These are phyloP conservation scores for Wallacemonas collosoma DNA, from an alignment of 208 protist genomes.

Conservation along the genomic window DNA sequence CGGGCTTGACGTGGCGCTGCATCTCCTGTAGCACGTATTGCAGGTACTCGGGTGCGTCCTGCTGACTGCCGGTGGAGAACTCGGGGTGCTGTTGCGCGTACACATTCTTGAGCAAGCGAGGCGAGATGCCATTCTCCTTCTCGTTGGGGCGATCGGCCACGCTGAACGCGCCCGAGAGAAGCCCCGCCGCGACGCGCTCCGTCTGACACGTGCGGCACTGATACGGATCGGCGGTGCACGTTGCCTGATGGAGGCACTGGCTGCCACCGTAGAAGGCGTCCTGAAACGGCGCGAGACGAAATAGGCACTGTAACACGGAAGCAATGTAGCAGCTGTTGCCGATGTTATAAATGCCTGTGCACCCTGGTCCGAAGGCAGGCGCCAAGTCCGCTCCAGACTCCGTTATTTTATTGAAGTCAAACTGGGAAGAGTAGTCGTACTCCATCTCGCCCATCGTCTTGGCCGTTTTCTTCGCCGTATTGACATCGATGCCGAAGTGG, in stretches of 20 bases:
- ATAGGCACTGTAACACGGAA: slow-evolving; percentile 95
- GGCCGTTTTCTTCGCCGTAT: slow-evolving; percentile 91
- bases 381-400: slow-evolving; percentile 85
- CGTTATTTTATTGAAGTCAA: slow-evolving; percentile 93
- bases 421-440: slow-evolving; percentile 96
- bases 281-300: slow-evolving; percentile 79
- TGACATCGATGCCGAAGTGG: slow-evolving; percentile 96
- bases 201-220: slow-evolving; percentile 84
- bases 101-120: slow-evolving; percentile 95
- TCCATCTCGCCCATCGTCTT: slow-evolving; percentile 97
- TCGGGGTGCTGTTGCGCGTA: slow-evolving; percentile 94
- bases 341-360: slow-evolving; percentile 95
- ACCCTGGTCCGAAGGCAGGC: slow-evolving; percentile 93
- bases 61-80: slow-evolving; percentile 95
- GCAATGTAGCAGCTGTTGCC: slow-evolving; percentile 98
- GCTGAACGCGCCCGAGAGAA: slow-evolving; percentile 93
- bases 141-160: slow-evolving; percentile 36
- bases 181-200: slow-evolving; percentile 91
- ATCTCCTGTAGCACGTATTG: slow-evolving; percentile 92
- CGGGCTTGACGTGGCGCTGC: slow-evolving; percentile 56
- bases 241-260: slow-evolving; percentile 48
- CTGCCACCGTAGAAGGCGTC: slow-evolving; percentile 63
- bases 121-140: slow-evolving; percentile 79
- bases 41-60: slow-evolving; percentile 97
- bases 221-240: slow-evolving; percentile 64